Percentiles rank a stretch among this genome's conserved stretches.
phyloP scores from a whole-genome alignment of 805 yeast species.

The Suhomyces vadensis region DNA sequence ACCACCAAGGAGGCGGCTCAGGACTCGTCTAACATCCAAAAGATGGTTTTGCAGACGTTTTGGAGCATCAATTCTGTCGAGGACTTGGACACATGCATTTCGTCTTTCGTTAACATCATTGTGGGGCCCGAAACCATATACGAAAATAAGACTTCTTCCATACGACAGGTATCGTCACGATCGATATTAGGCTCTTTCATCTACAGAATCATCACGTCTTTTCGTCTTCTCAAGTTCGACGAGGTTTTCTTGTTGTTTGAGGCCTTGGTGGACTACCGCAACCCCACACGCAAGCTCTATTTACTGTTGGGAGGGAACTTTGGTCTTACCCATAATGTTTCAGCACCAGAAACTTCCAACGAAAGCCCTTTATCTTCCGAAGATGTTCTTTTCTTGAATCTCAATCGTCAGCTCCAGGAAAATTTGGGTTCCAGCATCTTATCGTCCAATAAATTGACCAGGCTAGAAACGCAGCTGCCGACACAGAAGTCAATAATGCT shows the following conservation, averaged over 20 bases:
- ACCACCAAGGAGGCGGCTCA: slow-evolving; percentile 6
- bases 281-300: slow-evolving; percentile 23
- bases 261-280: slow-evolving; percentile 38
- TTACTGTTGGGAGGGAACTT: slow-evolving; percentile 14
- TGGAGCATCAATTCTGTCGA: slow-evolving; percentile 55
- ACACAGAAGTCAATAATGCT: slow-evolving; percentile 13
- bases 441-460: not conserved
- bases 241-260: slow-evolving; percentile 39
- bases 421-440: slow-evolving; percentile 14
- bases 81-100: slow-evolving; percentile 39
- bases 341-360: not conserved
- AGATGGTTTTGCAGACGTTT: slow-evolving; percentile 18
- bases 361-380: slow-evolving; percentile 1
- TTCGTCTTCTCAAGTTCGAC: slow-evolving; percentile 48
- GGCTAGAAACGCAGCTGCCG: not conserved
- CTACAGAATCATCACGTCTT: slow-evolving; percentile 37
- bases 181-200: slow-evolving; percentile 46
- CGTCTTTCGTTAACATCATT: slow-evolving; percentile 11
- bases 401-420: slow-evolving; percentile 9
- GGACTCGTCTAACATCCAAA: slow-evolving; percentile 30
- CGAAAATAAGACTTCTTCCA: not conserved
- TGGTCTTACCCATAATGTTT: too few relatives aligned
- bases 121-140: slow-evolving; percentile 14
- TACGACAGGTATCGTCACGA: slow-evolving; percentile 19
- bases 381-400: slow-evolving; percentile 2